phyloP scores from a whole-genome alignment of 257 asterid genomes.

The Nicotiana knightiana region DNA sequence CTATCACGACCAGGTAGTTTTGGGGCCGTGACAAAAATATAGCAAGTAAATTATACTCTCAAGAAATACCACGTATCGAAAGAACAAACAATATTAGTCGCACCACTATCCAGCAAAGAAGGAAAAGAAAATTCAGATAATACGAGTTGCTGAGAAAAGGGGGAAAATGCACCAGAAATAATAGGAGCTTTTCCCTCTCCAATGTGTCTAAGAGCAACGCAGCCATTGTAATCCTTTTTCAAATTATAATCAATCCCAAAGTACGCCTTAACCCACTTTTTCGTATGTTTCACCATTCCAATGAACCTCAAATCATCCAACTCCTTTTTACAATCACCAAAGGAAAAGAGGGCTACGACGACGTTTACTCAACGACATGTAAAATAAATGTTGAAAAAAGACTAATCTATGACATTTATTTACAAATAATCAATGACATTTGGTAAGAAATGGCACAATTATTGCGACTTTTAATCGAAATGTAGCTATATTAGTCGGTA shows the following conservation, averaged over 20 bases:
- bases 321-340: slow-evolving; percentile 37
- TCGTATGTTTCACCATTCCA: slow-evolving; percentile 53
- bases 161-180: slow-evolving; percentile 27
- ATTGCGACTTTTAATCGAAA: no score
- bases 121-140: not conserved
- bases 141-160: not conserved
- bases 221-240: slow-evolving; percentile 52
- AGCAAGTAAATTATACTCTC: not conserved
- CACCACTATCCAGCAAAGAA: not conserved
- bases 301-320: slow-evolving; percentile 59
- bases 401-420: no score
- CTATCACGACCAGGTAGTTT: no score
- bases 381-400: no score
- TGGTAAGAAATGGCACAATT: no score
- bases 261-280: slow-evolving; percentile 65
- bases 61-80: not conserved
- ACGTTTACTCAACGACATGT: no score
- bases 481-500: no score
- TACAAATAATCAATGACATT: no score
- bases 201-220: slow-evolving; percentile 34
- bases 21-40: not conserved
- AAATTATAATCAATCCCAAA: slow-evolving; percentile 50
- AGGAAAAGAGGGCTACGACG: no score
- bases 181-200: slow-evolving; percentile 24
- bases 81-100: not conserved